A percentile compares a stretch with the other conserved stretches of the same genome.
These are phyloP conservation scores for Phaseolus lunatus DNA, from an alignment of 306 rosid genomes.

Conservation along the genomic window DNA sequence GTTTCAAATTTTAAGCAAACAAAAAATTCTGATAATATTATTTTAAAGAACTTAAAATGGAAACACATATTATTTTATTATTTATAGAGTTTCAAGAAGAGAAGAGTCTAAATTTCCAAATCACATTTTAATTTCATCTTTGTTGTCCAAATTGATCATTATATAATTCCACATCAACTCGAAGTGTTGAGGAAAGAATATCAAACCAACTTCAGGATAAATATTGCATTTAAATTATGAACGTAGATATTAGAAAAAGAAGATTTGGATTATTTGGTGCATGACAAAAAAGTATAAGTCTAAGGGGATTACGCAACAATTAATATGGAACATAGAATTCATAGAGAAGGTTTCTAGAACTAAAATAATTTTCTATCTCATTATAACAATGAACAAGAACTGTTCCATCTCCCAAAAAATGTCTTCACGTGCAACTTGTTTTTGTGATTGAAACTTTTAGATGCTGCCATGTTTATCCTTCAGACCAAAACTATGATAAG, in stretches of 20 bases:
- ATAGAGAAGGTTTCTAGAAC: not conserved
- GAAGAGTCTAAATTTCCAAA: not conserved
- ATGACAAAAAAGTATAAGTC: not conserved
- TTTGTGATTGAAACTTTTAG: no score
- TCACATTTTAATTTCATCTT: not conserved
- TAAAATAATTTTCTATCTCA: not conserved
- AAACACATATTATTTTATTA: no score
- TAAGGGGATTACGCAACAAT: not conserved
- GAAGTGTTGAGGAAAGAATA: not conserved
- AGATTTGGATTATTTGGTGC: not conserved
- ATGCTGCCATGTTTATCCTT: no score
- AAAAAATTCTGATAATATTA: no score
- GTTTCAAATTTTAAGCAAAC: no score
- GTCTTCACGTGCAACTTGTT: not conserved
- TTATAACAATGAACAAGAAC: no score
- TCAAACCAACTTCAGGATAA: not conserved
- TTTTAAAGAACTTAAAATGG: no score
- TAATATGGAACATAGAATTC: not conserved
- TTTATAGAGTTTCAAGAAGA: no score
- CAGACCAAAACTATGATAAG: no score
- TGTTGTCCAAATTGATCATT: not conserved
- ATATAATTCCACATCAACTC: not conserved
- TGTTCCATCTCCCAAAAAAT: not conserved
- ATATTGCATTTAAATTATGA: not conserved
- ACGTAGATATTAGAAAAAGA: no score